Conservation (phyloP, 2,329 filamentous ascomycete genomes). For the Emmonsia crescens region DNA sequence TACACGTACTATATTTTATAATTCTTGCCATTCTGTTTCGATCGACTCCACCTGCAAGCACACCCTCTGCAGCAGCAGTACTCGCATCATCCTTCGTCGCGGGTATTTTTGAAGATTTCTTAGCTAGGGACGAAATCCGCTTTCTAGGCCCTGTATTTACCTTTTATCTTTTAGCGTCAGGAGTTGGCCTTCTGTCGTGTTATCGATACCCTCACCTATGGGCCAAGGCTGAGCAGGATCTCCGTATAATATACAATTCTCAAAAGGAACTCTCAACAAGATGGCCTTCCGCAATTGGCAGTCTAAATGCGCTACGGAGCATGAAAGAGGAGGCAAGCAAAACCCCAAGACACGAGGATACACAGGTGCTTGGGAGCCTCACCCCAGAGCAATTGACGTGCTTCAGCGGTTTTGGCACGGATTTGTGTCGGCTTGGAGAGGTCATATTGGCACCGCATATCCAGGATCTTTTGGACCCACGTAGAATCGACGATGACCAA, state of each 20-base stretch:
- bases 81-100: conserved; percentile 34
- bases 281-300: conserved; percentile 22
- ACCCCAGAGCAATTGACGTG: conserved; percentile 16
- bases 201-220: conserved; percentile 20
- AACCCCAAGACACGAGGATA: conserved; percentile 7
- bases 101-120: conserved; percentile 36
- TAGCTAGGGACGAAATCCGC: conserved; percentile 34
- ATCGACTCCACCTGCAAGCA: conserved; percentile 18
- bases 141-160: conserved; percentile 35
- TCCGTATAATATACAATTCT: conserved; percentile 18
- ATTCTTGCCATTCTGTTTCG: conserved; percentile 31
- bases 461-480: conserved; percentile 9
- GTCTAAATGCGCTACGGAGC: conserved; percentile 17
- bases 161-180: conserved; percentile 32
- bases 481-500: conserved; percentile 13
- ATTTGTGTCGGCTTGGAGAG: conserved; percentile 19
- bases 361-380: conserved; percentile 12
- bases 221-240: conserved; percentile 14
- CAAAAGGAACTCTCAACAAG: conserved; percentile 20
- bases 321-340: conserved; percentile 16
- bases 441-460: conserved; percentile 13
- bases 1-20: conserved; percentile 31
- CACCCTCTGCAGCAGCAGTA: conserved; percentile 28
- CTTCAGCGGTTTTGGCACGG: conserved; percentile 18
- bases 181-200: conserved; percentile 29